Evolutionary conservation across 2,329 filamentous ascomycete genomes (phyloP), one percentile per base, ranked within the genome.

Genomic region (Ceratocystis diversiconidia): DNA sequence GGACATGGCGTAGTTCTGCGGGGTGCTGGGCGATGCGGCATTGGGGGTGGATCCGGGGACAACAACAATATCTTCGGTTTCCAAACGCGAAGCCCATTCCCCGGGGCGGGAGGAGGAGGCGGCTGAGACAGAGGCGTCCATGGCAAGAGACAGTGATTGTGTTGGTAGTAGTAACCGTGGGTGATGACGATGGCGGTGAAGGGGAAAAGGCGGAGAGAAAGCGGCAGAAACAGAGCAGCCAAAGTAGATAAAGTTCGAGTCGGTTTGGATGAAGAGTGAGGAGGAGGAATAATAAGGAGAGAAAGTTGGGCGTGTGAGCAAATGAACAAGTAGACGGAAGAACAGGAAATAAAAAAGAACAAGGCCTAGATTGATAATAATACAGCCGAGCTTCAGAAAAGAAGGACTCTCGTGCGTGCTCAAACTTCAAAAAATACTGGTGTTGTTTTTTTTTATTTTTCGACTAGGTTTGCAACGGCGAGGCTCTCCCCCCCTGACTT

Each of bases 1-100:
- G 59, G 90, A 50, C 61, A 68, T 63, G 52, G 66, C 63, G 48
- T 65, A 65, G 66, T 46, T 65, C 22, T 64, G 65, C n/a, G 63
- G 65, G 17, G 65, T 63, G n/a, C 65, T 60, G 19, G 65, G 52
- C 30, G 65, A 64, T 19, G 22, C 60, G 17, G 46, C 50, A 41
- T 60, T 62, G 32, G 60, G 30, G 46, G 25, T 60, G 15, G 65
- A 50, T 32, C 55, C 55, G 19, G 64, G 44, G 46, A 65, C 64
- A 17, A 60, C 46, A 17, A 62, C 19, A 17, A 67, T 65, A n/a
- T 65, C 63, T 43, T 66, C 65, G 17, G 62, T 61, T 41, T 66
- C 65, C 15, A 64, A 55, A 32, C 62, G 48, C 46, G 63, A 52
- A 25, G 63, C 61, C 66, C 63, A 63, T 59, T 65, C 60, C 17